phyloP scores from a whole-genome alignment of 495 filamentous ascomycete species.

The Patellaria atrata region DNA sequence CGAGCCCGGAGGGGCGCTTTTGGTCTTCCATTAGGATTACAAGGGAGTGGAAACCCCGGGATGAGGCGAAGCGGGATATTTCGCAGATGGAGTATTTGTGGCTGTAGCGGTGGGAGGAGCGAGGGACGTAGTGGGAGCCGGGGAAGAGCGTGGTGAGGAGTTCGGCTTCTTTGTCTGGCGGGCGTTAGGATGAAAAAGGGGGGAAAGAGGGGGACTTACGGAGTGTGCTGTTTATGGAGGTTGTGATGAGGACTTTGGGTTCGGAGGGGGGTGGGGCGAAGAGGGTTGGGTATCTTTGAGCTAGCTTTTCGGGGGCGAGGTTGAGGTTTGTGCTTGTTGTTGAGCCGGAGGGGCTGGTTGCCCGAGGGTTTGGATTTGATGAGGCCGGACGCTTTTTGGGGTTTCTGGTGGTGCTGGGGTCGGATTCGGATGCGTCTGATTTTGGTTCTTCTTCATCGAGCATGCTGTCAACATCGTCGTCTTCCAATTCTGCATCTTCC shows the following conservation, averaged over 20 bases:
- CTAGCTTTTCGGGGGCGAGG: constrained; percentile 29
- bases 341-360: constrained; percentile 17
- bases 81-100: constrained; percentile 84
- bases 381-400: constrained; percentile 8
- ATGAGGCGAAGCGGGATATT: constrained; percentile 71
- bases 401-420: constrained; percentile 4
- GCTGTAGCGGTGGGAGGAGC: constrained; percentile 60
- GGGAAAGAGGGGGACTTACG: too few species aligned
- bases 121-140: constrained; percentile 72
- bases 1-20: constrained; percentile 62
- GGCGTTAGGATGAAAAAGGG: too few species aligned
- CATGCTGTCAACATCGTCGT: constrained; percentile 59
- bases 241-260: constrained; percentile 83
- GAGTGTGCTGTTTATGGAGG: constrained; percentile 66
- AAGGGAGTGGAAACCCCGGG: constrained; percentile 64
- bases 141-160: constrained; percentile 70
- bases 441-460: constrained; percentile 37
- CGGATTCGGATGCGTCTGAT: constrained; percentile 22
- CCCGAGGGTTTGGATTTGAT: constrained; percentile 11
- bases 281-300: constrained; percentile 55
- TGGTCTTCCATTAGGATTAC: constrained; percentile 71
- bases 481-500: constrained; percentile 41
- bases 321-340: constrained; percentile 24
- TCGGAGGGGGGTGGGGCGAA: constrained; percentile 46
- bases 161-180: constrained; percentile 65